Percentiles rank a stretch among this genome's conserved stretches.
Conservation (phyloP, 805 yeast species). For the Suhomyces sp. region DNA sequence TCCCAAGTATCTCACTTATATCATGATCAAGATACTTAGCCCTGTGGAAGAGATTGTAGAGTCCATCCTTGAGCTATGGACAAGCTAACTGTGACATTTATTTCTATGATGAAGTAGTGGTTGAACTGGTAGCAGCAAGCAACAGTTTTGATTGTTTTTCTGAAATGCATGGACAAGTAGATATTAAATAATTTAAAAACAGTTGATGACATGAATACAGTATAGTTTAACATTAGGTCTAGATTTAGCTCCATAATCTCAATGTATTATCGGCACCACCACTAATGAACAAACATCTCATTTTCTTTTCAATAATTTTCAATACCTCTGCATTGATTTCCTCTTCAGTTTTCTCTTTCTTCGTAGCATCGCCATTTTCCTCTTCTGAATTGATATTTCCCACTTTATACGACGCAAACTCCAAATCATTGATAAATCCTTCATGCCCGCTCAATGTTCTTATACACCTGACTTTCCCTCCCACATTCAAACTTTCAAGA, state of each 20-base stretch:
- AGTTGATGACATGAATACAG: no score
- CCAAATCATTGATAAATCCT: conserved; percentile 70
- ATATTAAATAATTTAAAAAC: no score
- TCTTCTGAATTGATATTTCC: conserved; percentile 5
- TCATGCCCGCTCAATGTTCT: conserved; percentile 60
- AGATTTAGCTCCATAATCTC: conserved; percentile 50
- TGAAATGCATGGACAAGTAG: no score
- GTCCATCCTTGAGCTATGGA: no score
- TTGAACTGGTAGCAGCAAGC: no score
- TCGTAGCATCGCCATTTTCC: conserved; percentile 1
- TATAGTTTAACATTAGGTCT: no score
- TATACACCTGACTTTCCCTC: conserved; percentile 45
- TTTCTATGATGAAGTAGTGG: no score
- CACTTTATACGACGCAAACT: conserved; percentile 43
- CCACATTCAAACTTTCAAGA: conserved; percentile 36
- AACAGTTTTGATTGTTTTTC: no score
- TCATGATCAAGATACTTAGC: no score
- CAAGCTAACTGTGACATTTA: no score
- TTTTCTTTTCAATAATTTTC: conserved; percentile 39
- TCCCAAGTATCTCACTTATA: no score
- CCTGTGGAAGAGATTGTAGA: no score
- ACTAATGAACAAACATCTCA: conserved; percentile 63
- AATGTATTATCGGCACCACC: conserved; percentile 62
- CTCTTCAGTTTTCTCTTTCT: conserved; percentile 13
- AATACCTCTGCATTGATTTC: conserved; percentile 25